Conservation (phyloP, 768 basidiomycete species). For the Stropharia rugosoannulata region DNA sequence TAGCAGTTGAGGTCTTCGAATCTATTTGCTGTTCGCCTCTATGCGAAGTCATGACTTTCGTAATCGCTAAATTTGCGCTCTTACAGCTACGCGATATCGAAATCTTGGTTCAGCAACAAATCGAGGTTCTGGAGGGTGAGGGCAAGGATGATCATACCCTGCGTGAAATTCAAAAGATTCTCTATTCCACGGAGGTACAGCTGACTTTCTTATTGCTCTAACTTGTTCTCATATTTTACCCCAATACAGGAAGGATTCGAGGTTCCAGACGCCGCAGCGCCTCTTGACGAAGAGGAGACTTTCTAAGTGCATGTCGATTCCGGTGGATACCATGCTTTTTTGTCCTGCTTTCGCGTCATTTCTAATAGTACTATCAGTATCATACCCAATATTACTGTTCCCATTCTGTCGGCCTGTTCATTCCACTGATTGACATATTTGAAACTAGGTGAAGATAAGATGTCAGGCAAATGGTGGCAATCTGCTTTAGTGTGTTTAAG, state of each 20-base stretch:
- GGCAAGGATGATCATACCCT: conserved; percentile 62
- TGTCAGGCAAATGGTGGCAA: too few species aligned
- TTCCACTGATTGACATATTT: background rate
- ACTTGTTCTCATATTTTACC: background rate
- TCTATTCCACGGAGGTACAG: conserved; percentile 92
- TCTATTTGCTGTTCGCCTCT: background rate
- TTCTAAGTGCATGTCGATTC: conserved; percentile 14
- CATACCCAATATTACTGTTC: conserved; percentile 1
- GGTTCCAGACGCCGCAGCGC: conserved; percentile 64
- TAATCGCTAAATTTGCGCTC: background rate
- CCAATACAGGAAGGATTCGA: conserved; percentile 83
- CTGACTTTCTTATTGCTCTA: background rate
- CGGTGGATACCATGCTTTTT: background rate
- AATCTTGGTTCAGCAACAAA: conserved; percentile 82
- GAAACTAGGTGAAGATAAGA: too few species aligned
- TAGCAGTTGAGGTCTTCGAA: background rate
- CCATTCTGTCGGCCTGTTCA: background rate
- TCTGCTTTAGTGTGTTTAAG: too few species aligned
- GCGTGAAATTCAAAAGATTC: conserved; percentile 83
- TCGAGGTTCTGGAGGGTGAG: conserved; percentile 58
- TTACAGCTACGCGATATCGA: conserved; percentile 91
- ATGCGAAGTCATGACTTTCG: background rate
- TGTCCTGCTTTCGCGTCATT: background rate
- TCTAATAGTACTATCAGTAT: background rate
- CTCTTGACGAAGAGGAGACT: conserved; percentile 64